phyloP scores from a whole-genome alignment of 345 rosid species.

The Theobroma cacao region DNA sequence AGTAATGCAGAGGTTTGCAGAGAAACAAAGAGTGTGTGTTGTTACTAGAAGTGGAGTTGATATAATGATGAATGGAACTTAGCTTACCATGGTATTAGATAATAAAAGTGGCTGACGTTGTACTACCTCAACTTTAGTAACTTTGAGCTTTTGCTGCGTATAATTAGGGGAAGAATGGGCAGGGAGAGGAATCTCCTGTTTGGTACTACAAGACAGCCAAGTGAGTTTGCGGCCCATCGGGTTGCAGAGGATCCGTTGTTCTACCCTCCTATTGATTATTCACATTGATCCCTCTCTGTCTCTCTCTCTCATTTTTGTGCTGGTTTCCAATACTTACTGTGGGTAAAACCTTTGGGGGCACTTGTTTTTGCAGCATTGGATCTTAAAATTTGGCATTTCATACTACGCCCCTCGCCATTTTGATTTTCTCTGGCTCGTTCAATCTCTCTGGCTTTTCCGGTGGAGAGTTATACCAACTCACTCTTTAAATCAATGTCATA shows the following conservation, averaged over 20 bases:
- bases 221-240: slow-evolving; percentile 34
- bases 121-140: background rate
- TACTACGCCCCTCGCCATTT: background rate
- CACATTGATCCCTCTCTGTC: background rate
- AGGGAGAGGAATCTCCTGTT: slow-evolving; percentile 28
- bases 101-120: background rate
- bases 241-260: background rate
- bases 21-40: background rate
- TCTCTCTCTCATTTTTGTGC: background rate
- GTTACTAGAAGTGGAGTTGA: slow-evolving; percentile 7
- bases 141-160: background rate
- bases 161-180: background rate
- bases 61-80: slow-evolving; percentile 3
- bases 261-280: background rate
- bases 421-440: background rate
- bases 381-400: background rate
- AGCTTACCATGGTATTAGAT: background rate
- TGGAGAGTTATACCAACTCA: too few relatives aligned
- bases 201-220: slow-evolving; percentile 32
- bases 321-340: slow-evolving; percentile 1
- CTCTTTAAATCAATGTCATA: too few relatives aligned
- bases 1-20: background rate
- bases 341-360: background rate
- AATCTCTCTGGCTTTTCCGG: too few relatives aligned
- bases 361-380: background rate